These are phyloP conservation scores for Alternaria tenuissima DNA, from an alignment of 2,329 filamentous ascomycete species.

Conservation along the genomic window DNA sequence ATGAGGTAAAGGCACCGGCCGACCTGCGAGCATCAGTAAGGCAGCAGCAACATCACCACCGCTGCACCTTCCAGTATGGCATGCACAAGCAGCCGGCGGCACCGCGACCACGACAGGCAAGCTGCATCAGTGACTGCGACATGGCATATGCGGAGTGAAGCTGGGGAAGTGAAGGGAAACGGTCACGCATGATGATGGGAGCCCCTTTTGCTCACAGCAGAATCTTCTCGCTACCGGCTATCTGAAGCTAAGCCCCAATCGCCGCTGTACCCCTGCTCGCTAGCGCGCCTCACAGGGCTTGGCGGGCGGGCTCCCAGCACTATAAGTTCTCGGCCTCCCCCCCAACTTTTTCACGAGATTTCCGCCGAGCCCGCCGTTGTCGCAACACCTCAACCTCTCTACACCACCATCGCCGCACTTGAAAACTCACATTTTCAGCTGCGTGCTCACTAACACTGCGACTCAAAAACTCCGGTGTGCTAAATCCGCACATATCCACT, in stretches of 20 bases:
- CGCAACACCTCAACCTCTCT: constrained; percentile 36
- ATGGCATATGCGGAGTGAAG: constrained; percentile 13
- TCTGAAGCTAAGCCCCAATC: constrained; percentile 21
- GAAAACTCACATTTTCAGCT: constrained; percentile 36
- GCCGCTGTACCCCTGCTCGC: constrained; percentile 10
- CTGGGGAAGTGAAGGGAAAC: constrained; percentile 22
- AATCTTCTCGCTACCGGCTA: constrained; percentile 43
- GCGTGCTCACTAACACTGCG: constrained; percentile 45
- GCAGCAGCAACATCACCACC: constrained; percentile 9
- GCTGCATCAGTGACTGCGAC: background rate
- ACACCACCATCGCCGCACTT: constrained; percentile 38
- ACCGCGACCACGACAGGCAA: constrained; percentile 2
- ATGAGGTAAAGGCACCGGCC: constrained; percentile 13
- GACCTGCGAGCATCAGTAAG: constrained; percentile 13
- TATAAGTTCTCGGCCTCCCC: constrained; percentile 37
- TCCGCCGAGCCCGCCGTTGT: constrained; percentile 40
- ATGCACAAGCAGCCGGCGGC: background rate
- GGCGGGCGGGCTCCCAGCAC: constrained; percentile 20
- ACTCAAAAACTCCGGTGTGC: constrained; percentile 32
- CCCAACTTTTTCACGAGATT: constrained; percentile 38
- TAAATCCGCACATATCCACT: constrained; percentile 40
- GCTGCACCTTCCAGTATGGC: background rate
- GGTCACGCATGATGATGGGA: constrained; percentile 29
- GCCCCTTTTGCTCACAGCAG: constrained; percentile 36
- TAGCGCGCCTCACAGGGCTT: constrained; percentile 23